Percentiles rank a stretch among this genome's conserved stretches.
Evolutionary conservation across 2,329 filamentous ascomycete species (phyloP).

Genomic region (Aspergillus sp.): DNA sequence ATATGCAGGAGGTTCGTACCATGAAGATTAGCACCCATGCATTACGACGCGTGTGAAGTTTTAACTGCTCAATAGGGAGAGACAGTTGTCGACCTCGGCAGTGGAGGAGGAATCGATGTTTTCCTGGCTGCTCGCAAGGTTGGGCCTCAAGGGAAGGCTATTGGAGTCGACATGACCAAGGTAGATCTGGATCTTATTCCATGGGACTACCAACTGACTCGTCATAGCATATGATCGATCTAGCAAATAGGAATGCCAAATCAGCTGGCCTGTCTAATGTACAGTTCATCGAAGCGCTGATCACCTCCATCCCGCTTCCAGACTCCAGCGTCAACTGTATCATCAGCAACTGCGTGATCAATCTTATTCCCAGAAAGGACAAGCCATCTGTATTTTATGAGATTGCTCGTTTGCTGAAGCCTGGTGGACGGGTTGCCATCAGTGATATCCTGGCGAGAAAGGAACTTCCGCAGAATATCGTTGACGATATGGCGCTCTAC

Average conservation of each 20-base stretch:
- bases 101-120: conserved; percentile 55
- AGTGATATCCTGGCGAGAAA: conserved; percentile 56
- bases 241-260: conserved; percentile 43
- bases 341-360: conserved; percentile 62
- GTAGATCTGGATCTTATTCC: conserved; percentile 23
- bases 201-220: conserved; percentile 1
- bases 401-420: conserved; percentile 54
- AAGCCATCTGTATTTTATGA: conserved; percentile 54
- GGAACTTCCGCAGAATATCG: conserved; percentile 46
- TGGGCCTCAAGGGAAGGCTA: conserved; percentile 44
- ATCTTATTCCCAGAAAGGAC: conserved; percentile 51
- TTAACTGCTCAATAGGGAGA: conserved; percentile 43
- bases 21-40: neutral
- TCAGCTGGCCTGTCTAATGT: conserved; percentile 41
- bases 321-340: conserved; percentile 48
- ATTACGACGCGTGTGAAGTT: neutral
- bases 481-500: conserved; percentile 48
- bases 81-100: conserved; percentile 54
- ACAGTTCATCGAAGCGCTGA: conserved; percentile 47
- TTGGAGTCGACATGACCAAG: conserved; percentile 59
- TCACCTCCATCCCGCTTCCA: conserved; percentile 48
- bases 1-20: conserved; percentile 36
- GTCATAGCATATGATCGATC: conserved; percentile 50
- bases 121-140: conserved; percentile 52
- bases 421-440: conserved; percentile 54